Evolutionary conservation across 108 stramenopile species (phyloP).

Genomic region (Nitzschia sp.): DNA sequence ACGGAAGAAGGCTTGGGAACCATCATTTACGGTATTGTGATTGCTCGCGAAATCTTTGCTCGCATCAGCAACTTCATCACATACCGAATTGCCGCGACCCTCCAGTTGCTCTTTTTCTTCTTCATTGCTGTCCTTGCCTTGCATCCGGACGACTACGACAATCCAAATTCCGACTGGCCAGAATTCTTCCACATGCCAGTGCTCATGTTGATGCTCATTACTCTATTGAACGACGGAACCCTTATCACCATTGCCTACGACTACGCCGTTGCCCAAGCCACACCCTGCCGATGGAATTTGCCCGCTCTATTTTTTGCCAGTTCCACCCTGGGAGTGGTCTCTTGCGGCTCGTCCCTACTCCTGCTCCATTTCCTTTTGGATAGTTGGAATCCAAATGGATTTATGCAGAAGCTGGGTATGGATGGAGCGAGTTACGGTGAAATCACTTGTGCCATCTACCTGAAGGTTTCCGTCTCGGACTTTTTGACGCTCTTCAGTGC

Average conservation of each 20-base stretch:
- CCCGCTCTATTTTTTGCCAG: conserved; percentile 44
- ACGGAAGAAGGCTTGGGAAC: conserved; percentile 79
- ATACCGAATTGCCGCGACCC: conserved; percentile 75
- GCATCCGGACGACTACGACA: conserved; percentile 41
- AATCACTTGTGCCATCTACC: conserved; percentile 51
- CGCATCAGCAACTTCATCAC: conserved; percentile 76
- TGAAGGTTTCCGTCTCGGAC: conserved; percentile 60
- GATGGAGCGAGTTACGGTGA: conserved; percentile 49
- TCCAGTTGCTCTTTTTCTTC: conserved; percentile 82
- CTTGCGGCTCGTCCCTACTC: conserved; percentile 47
- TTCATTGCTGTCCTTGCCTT: conserved; percentile 70
- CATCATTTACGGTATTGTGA: conserved; percentile 78
- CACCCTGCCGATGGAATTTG: conserved; percentile 59
- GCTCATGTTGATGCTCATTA: conserved; percentile 71
- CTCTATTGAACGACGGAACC: conserved; percentile 75
- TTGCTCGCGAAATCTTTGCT: conserved; percentile 76
- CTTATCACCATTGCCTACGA: conserved; percentile 76
- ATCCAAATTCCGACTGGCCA: conserved; percentile 42
- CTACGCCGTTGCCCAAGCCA: conserved; percentile 44
- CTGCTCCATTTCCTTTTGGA: conserved; percentile 42
- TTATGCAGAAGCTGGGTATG: conserved; percentile 39
- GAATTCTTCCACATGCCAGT: conserved; percentile 75
- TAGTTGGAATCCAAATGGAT: conserved; percentile 43
- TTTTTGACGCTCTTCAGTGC: conserved; percentile 57
- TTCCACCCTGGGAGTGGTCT: conserved; percentile 45